Conservation (phyloP, 805 yeast genomes). For the Candida ipomoeae region DNA sequence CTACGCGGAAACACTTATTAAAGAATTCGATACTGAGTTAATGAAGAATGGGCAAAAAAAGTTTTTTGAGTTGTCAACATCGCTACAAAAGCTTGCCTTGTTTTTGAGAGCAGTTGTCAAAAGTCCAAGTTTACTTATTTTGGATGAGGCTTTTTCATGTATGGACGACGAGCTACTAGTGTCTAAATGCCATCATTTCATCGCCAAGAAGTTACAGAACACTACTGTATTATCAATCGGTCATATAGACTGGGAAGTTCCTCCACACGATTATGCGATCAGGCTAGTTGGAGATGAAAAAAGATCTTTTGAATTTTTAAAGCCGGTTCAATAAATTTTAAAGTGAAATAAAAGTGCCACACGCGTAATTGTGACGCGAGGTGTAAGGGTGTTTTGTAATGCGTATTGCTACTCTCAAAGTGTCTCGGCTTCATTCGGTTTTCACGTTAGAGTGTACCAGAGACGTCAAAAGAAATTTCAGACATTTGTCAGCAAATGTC, state of each 20-base stretch:
- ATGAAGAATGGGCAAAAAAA: slow-evolving; percentile 28
- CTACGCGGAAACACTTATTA: slow-evolving; percentile 19
- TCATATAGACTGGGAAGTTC: slow-evolving; percentile 78
- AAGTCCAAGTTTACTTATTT: slow-evolving; percentile 69
- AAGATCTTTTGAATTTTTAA: slow-evolving; percentile 18
- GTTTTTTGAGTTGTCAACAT: slow-evolving; percentile 56
- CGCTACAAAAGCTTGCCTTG: slow-evolving; percentile 74
- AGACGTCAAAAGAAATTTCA: background rate
- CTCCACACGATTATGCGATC: slow-evolving; percentile 52
- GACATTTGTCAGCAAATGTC: slow-evolving; percentile 12
- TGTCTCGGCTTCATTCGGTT: background rate
- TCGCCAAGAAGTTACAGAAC: slow-evolving; percentile 18
- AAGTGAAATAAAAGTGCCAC: background rate
- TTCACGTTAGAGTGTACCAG: background rate
- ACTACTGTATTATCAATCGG: slow-evolving; percentile 80
- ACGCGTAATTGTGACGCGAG: background rate
- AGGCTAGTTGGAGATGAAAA: slow-evolving; percentile 29
- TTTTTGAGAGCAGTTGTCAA: slow-evolving; percentile 76
- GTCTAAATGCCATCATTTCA: slow-evolving; percentile 29
- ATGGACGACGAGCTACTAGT: slow-evolving; percentile 55
- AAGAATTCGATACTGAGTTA: slow-evolving; percentile 27
- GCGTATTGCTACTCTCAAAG: background rate
- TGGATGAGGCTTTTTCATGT: slow-evolving; percentile 92
- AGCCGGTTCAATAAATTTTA: background rate
- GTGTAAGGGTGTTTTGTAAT: background rate